Evolutionary conservation across 2,329 filamentous ascomycete genomes (phyloP).

Genomic region (Calonectria hawksworthii): DNA sequence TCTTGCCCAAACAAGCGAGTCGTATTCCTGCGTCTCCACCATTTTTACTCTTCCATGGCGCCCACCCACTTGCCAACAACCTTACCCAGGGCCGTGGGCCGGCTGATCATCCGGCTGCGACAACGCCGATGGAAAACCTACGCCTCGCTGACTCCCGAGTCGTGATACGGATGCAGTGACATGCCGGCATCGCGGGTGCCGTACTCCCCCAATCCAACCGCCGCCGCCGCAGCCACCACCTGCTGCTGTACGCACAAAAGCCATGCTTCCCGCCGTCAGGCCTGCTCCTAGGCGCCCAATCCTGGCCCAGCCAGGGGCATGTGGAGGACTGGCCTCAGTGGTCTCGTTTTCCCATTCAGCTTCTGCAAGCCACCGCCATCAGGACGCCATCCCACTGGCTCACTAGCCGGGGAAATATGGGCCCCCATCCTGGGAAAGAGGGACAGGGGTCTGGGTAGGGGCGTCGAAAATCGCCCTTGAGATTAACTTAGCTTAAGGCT

Average conservation of each 20-base stretch:
- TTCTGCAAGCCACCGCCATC: conserved; percentile 51
- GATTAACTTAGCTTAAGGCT: conserved; percentile 43
- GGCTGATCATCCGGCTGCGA: neutral
- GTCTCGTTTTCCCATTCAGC: conserved; percentile 48
- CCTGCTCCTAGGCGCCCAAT: neutral
- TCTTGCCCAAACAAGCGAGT: conserved; percentile 22
- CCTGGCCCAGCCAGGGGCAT: neutral
- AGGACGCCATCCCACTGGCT: conserved; percentile 42
- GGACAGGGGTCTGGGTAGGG: neutral
- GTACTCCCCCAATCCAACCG: neutral
- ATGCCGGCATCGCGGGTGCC: neutral
- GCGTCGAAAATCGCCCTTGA: conserved; percentile 28
- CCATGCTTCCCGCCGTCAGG: neutral
- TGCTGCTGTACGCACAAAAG: conserved; percentile 4
- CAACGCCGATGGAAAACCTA: neutral
- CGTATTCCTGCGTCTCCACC: conserved; percentile 14
- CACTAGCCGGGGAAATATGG: conserved; percentile 11
- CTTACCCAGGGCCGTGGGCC: conserved; percentile 2
- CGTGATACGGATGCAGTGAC: neutral
- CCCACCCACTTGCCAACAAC: neutral
- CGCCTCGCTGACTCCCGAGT: neutral
- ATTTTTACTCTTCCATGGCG: neutral
- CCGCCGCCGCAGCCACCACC: neutral
- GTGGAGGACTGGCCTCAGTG: conserved; percentile 15
- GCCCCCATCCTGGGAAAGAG: neutral